These are phyloP conservation scores for Aspergillus carlsbadensis DNA, from an alignment of 495 filamentous ascomycete species.

Conservation along the genomic window DNA sequence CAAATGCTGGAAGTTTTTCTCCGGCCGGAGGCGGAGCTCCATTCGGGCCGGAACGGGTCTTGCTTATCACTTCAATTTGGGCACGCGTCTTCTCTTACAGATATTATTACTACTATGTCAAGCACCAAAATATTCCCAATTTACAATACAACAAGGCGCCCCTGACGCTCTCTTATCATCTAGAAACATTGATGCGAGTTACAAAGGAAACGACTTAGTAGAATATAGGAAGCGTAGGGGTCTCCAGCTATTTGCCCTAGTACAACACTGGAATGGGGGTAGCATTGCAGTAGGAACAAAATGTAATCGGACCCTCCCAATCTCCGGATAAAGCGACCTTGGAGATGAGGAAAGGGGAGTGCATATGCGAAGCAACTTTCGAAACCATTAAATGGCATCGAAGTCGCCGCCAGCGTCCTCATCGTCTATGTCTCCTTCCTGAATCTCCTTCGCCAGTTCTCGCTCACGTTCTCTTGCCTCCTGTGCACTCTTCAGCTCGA, in stretches of 20 bases:
- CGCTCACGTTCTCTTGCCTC: slow-evolving; percentile 94
- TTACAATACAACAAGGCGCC: not conserved
- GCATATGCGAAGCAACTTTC: slow-evolving; percentile 9
- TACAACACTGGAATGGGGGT: slow-evolving; percentile 26
- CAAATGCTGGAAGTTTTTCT: slow-evolving; percentile 11
- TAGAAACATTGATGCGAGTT: slow-evolving; percentile 14
- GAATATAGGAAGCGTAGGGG: slow-evolving; percentile 31
- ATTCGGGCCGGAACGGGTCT: slow-evolving; percentile 28
- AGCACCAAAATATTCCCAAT: not conserved
- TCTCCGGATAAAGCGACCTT: slow-evolving; percentile 5
- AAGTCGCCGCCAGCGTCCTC: slow-evolving; percentile 97
- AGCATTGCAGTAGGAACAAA: slow-evolving; percentile 22
- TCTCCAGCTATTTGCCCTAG: slow-evolving; percentile 30
- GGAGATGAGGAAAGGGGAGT: slow-evolving; percentile 5
- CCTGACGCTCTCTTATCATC: slow-evolving; percentile 12
- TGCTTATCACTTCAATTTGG: not conserved
- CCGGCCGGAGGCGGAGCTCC: slow-evolving; percentile 12
- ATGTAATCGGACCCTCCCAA: slow-evolving; percentile 17
- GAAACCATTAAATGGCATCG: slow-evolving; percentile 79
- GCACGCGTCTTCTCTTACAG: too few species aligned
- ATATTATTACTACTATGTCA: too few species aligned
- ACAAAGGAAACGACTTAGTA: slow-evolving; percentile 24
- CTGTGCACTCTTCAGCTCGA: slow-evolving; percentile 96
- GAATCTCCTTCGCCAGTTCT: slow-evolving; percentile 97
- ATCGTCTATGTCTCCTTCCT: slow-evolving; percentile 95